phyloP scores from a whole-genome alignment of 352 stramenopile genomes.

The Globisporangium perplexum region DNA sequence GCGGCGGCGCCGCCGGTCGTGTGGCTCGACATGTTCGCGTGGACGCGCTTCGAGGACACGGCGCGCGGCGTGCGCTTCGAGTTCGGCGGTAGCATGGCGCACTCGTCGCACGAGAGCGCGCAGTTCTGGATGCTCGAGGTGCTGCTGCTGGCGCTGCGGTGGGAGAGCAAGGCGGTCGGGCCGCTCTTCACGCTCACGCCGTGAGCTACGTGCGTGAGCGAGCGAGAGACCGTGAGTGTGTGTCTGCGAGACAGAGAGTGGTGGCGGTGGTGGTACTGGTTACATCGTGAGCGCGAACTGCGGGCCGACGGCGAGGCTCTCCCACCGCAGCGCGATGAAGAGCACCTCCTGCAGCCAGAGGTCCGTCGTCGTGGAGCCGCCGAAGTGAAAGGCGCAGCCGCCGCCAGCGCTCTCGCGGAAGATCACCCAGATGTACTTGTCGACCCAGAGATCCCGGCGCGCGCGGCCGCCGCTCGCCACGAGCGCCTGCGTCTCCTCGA shows the following conservation, averaged over 20 bases:
- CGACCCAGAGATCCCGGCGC: conserved; percentile 38
- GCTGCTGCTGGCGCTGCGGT: conserved; percentile 14
- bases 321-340: conserved; percentile 62
- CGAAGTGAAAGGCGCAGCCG: conserved; percentile 53
- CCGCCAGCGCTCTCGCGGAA: conserved; percentile 29
- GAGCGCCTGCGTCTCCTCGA: conserved; percentile 12
- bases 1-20: conserved; percentile 9
- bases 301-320: conserved; percentile 51
- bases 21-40: conserved; percentile 21
- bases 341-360: conserved; percentile 67
- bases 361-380: conserved; percentile 34
- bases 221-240: too few relatives aligned
- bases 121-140: conserved; percentile 16
- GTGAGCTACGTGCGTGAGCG: neutral
- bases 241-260: too few relatives aligned
- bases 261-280: too few relatives aligned
- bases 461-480: conserved; percentile 1
- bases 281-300: conserved; percentile 12
- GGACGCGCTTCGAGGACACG: conserved; percentile 12
- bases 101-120: conserved; percentile 11
- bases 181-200: conserved; percentile 11
- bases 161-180: conserved; percentile 8
- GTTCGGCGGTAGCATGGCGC: conserved; percentile 16
- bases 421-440: conserved; percentile 64
- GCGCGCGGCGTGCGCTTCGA: conserved; percentile 11